These are phyloP conservation scores for Rhodomyrtus tomentosa DNA, from an alignment of 345 rosid genomes.

Conservation along the genomic window DNA sequence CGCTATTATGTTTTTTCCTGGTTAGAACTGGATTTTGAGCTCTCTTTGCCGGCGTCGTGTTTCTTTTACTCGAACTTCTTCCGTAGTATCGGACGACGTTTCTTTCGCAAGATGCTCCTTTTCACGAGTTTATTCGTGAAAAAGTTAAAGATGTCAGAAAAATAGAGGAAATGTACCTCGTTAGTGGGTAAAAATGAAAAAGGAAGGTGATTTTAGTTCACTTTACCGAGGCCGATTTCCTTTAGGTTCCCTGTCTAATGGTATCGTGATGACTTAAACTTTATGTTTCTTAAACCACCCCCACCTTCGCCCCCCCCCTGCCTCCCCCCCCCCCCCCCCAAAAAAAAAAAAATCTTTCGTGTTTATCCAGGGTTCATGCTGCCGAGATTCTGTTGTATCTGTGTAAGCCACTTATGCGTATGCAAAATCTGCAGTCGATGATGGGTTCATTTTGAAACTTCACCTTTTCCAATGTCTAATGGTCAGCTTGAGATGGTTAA, in stretches of 20 bases:
- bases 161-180: not conserved
- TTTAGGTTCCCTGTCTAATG: not conserved
- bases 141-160: not conserved
- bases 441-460: not conserved
- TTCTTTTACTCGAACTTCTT: not conserved
- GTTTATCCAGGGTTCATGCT: not conserved
- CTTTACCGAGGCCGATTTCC: not conserved
- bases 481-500: not conserved
- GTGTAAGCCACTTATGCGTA: not conserved
- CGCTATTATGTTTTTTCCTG: not conserved
- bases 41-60: not conserved
- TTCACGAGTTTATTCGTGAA: not conserved
- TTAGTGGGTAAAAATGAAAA: not conserved
- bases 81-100: not conserved
- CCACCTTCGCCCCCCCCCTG: too few relatives aligned
- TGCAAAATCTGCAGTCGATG: not conserved
- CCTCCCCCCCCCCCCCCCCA: not conserved
- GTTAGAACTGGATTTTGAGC: not conserved
- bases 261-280: not conserved
- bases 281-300: too few relatives aligned
- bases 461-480: not conserved
- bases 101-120: not conserved
- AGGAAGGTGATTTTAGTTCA: not conserved
- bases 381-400: not conserved
- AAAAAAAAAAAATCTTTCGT: not conserved